Conservation (phyloP, 345 rosid genomes). For the Dimocarpus longan region DNA sequence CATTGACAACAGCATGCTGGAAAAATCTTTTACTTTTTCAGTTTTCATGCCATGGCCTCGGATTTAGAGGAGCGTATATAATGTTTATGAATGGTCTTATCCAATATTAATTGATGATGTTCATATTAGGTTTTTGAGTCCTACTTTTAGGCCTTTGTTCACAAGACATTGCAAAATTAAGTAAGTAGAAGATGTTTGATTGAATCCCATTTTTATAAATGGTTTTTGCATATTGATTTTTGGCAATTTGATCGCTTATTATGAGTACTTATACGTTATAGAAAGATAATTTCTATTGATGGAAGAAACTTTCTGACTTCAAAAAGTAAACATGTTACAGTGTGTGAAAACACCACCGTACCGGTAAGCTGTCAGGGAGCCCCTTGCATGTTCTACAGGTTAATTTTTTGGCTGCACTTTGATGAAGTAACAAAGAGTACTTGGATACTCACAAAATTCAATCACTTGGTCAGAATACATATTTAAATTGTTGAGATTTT, state of each 20-base stretch:
- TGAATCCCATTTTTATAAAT: conserved; percentile 4
- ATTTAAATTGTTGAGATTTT: too few relatives aligned
- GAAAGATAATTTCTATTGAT: too few relatives aligned
- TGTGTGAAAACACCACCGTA: too few relatives aligned
- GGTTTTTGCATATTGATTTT: conserved; percentile 10
- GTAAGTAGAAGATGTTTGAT: conserved; percentile 15
- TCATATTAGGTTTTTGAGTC: conserved; percentile 1
- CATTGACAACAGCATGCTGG: not conserved
- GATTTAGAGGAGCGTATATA: conserved; percentile 5
- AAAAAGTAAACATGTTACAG: too few relatives aligned
- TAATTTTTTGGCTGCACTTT: too few relatives aligned
- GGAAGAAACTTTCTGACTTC: too few relatives aligned
- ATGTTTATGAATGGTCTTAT: not conserved
- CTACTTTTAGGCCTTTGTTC: not conserved
- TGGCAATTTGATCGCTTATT: not conserved
- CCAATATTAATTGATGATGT: not conserved
- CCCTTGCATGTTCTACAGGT: too few relatives aligned
- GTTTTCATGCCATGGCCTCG: not conserved
- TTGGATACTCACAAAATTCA: too few relatives aligned
- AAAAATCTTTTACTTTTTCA: not conserved
- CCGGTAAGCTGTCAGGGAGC: too few relatives aligned
- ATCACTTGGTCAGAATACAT: too few relatives aligned
- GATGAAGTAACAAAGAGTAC: too few relatives aligned
- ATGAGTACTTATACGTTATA: too few relatives aligned
- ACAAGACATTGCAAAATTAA: conserved; percentile 6